Conservation (phyloP, 768 basidiomycete genomes). For the Auriscalpium orientale region DNA sequence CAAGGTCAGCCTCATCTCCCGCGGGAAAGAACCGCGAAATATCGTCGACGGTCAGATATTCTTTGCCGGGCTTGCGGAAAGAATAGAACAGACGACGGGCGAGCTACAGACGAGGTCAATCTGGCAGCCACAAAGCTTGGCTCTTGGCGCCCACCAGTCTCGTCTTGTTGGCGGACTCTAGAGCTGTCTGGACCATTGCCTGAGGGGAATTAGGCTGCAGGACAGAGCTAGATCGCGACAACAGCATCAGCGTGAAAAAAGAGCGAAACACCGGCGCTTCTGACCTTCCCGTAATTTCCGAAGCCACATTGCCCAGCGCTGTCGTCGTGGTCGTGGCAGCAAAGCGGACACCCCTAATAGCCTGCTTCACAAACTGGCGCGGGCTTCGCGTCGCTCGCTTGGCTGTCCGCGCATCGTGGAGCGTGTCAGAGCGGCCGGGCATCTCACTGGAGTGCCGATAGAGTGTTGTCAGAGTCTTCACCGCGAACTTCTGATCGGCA, state of each 20-base stretch:
- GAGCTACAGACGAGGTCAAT: conserved; percentile 36
- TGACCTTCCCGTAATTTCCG: conserved; percentile 48
- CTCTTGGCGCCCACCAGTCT: conserved; percentile 38
- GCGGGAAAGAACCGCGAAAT: conserved; percentile 64
- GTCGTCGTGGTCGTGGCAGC: conserved; percentile 83
- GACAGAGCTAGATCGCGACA: conserved; percentile 41
- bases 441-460: conserved; percentile 76
- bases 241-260: background rate
- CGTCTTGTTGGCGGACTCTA: conserved; percentile 76
- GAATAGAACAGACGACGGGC: conserved; percentile 85
- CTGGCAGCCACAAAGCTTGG: background rate
- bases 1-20: conserved; percentile 57
- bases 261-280: background rate
- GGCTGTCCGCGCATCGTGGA: conserved; percentile 31
- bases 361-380: conserved; percentile 56
- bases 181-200: conserved; percentile 70
- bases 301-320: conserved; percentile 54
- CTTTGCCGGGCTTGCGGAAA: conserved; percentile 54
- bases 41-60: conserved; percentile 57
- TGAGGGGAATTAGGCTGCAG: conserved; percentile 84
- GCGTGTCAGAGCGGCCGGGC: conserved; percentile 57
- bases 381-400: conserved; percentile 43
- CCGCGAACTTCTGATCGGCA: conserved; percentile 72
- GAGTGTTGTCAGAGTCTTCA: conserved; percentile 60
- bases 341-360: conserved; percentile 58